Evolutionary conservation across 2,329 filamentous ascomycete genomes (phyloP).

Genomic region (Fusarium tjaetaba): DNA sequence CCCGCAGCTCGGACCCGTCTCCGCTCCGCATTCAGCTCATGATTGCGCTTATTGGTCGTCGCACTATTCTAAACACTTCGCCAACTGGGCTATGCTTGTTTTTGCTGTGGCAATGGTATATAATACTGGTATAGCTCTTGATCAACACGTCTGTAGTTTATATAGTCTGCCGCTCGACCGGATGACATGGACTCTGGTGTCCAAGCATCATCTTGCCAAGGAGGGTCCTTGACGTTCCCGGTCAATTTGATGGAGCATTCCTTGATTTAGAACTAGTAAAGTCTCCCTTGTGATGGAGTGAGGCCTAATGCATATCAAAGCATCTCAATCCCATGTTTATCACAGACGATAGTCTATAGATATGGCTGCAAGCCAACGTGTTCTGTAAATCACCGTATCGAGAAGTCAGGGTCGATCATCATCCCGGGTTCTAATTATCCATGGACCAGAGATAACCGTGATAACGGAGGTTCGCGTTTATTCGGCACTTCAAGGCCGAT

Average conservation of each 20-base stretch:
- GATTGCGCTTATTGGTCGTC: background rate
- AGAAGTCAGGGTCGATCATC: background rate
- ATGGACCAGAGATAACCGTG: background rate
- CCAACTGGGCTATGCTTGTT: too few relatives aligned
- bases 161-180: conserved; percentile 7
- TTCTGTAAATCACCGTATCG: too few relatives aligned
- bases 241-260: background rate
- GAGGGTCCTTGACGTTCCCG: background rate
- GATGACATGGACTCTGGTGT: background rate
- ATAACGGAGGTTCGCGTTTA: background rate
- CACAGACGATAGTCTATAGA: too few relatives aligned
- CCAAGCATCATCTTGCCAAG: background rate
- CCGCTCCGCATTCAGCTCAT: conserved; percentile 13
- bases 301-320: rapidly evolving
- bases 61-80: background rate
- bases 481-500: background rate
- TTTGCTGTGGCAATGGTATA: background rate
- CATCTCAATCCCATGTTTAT: background rate
- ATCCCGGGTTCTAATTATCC: background rate
- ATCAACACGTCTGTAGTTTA: background rate
- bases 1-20: conserved; percentile 16
- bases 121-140: background rate
- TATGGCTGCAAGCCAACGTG: background rate
- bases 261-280: background rate
- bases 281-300: background rate